phyloP scores from a whole-genome alignment of 768 basidiomycete species.

The Lentinula raphanica region DNA sequence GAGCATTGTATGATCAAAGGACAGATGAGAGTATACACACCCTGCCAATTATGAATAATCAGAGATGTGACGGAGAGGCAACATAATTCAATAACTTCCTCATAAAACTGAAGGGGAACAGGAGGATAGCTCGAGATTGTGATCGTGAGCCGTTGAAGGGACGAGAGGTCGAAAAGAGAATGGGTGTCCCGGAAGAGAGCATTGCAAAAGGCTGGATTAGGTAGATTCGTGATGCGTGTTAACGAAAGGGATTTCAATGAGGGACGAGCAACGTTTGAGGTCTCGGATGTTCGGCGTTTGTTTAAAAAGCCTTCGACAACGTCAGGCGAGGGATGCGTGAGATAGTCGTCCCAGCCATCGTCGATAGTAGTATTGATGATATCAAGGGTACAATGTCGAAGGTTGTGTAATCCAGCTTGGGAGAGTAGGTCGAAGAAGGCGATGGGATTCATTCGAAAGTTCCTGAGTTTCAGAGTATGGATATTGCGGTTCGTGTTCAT shows the following conservation, averaged over 20 bases:
- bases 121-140: neutral
- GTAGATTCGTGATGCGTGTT: neutral
- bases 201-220: neutral
- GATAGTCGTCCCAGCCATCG: constrained; percentile 1
- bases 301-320: neutral
- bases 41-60: neutral
- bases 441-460: neutral
- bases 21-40: neutral
- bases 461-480: neutral
- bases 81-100: neutral
- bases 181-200: neutral
- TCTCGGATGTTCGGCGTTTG: neutral
- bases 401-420: neutral
- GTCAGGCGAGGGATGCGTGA: neutral
- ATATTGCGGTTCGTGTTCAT: neutral
- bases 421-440: neutral
- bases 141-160: neutral
- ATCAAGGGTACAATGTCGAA: neutral
- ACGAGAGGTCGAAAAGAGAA: neutral
- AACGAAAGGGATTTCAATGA: neutral
- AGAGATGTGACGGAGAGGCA: neutral
- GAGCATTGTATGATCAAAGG: neutral
- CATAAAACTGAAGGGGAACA: neutral
- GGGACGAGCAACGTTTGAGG: neutral
- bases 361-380: neutral